Conservation (phyloP, 495 filamentous ascomycete species). For the Penicillium manginii region DNA sequence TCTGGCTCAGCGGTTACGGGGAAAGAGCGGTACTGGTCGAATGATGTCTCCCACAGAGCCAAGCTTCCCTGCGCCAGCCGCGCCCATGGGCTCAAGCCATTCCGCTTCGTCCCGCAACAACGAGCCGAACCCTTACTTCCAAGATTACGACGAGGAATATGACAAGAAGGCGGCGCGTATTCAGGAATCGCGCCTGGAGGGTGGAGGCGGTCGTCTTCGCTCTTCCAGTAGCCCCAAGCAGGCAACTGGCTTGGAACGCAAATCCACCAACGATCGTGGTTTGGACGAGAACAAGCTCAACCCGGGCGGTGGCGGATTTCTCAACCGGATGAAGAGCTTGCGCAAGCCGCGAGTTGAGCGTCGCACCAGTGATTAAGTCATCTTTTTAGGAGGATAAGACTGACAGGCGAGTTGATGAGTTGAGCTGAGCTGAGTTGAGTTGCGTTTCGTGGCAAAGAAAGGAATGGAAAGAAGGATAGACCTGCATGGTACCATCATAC, state of each 20-base stretch:
- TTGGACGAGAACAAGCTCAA: conserved; percentile 48
- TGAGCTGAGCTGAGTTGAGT: no score
- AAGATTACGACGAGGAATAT: conserved; percentile 75
- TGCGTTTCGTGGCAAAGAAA: background rate
- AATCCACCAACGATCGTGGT: conserved; percentile 67
- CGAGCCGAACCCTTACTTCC: conserved; percentile 85
- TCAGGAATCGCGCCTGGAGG: conserved; percentile 53
- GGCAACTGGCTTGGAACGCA: conserved; percentile 62
- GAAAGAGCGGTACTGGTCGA: conserved; percentile 61
- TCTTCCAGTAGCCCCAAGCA: conserved; percentile 68
- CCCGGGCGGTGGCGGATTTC: conserved; percentile 63
- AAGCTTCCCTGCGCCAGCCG: conserved; percentile 20
- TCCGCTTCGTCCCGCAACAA: conserved; percentile 38
- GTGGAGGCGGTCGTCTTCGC: conserved; percentile 43
- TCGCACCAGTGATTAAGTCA: conserved; percentile 37
- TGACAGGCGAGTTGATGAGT: background rate
- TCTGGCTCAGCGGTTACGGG: conserved; percentile 81
- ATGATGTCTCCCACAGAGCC: conserved; percentile 52
- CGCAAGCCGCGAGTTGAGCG: conserved; percentile 60
- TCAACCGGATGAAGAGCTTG: conserved; percentile 87
- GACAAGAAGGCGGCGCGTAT: conserved; percentile 70
- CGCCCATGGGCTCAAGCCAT: conserved; percentile 35
- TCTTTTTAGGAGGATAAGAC: background rate
- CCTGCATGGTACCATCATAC: conserved; percentile 4
- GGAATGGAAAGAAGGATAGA: background rate